Conservation (phyloP, 495 filamentous ascomycete genomes). For the Hyaloscypha finlandica region DNA sequence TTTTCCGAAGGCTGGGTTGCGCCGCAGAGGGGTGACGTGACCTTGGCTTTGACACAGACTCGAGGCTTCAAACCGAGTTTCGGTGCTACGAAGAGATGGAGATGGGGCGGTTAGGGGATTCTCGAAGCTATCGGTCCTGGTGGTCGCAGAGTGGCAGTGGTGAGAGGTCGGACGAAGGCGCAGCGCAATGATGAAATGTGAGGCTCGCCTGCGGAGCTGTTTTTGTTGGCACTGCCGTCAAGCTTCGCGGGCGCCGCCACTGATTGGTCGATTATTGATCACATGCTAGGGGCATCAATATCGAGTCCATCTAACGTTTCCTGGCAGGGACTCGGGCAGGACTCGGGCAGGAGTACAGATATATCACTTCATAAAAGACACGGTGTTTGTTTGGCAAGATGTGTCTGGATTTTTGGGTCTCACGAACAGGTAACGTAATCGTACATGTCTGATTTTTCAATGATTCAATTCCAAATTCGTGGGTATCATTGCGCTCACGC, state of each 20-base stretch:
- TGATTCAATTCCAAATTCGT: conserved; percentile 1
- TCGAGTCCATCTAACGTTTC: conserved; percentile 12
- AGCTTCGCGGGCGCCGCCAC: conserved; percentile 3
- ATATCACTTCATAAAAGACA: conserved; percentile 6
- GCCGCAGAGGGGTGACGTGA: neutral
- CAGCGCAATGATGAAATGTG: conserved; percentile 24
- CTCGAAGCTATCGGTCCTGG: conserved; percentile 25
- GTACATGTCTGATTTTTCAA: neutral
- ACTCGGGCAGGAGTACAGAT: neutral
- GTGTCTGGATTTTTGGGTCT: neutral
- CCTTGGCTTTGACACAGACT: neutral
- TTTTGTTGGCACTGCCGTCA: conserved; percentile 6
- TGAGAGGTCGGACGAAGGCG: conserved; percentile 6
- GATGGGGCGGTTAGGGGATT: neutral
- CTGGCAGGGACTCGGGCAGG: no score
- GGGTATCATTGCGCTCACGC: conserved; percentile 9
- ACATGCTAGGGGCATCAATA: conserved; percentile 19
- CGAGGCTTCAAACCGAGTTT: neutral
- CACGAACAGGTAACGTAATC: neutral
- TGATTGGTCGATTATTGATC: conserved; percentile 26
- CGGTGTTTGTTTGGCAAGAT: neutral
- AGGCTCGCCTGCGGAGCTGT: conserved; percentile 27
- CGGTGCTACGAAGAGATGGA: neutral
- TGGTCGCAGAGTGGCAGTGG: neutral
- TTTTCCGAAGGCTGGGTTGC: neutral